These are phyloP conservation scores for Geranomyces variabilis DNA, from an alignment of 192 early-diverging fungal species.

Conservation along the genomic window DNA sequence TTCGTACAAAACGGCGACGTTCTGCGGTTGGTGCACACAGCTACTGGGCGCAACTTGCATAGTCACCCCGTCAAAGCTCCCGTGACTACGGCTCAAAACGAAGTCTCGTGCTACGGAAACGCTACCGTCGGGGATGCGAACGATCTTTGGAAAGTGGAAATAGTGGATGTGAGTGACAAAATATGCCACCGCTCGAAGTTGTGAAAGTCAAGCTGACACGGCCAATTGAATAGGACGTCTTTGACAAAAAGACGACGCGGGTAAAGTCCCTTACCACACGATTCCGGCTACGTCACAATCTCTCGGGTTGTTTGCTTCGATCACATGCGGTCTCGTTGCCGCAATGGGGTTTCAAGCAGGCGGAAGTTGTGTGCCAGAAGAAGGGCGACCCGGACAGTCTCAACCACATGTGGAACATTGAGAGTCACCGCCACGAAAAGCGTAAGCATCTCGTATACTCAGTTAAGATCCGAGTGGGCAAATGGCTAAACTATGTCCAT, in stretches of 20 bases:
- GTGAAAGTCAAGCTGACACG: neutral
- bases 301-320: constrained; percentile 75
- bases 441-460: constrained; percentile 44
- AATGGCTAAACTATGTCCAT: too few relatives aligned
- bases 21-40: constrained; percentile 72
- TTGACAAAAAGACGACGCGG: constrained; percentile 42
- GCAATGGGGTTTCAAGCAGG: constrained; percentile 96
- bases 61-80: constrained; percentile 79
- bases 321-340: constrained; percentile 79
- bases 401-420: constrained; percentile 91
- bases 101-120: constrained; percentile 91
- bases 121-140: constrained; percentile 72
- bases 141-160: constrained; percentile 90
- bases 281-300: constrained; percentile 77
- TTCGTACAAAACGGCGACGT: constrained; percentile 78
- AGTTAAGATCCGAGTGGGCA: too few relatives aligned
- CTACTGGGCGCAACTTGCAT: constrained; percentile 81
- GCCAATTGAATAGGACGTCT: constrained; percentile 32
- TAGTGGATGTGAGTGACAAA: constrained; percentile 62
- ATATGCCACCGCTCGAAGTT: too few relatives aligned
- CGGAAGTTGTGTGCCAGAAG: constrained; percentile 87
- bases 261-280: constrained; percentile 78
- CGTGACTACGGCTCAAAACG: constrained; percentile 73
- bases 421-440: constrained; percentile 77
- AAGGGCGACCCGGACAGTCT: constrained; percentile 50